Percentiles rank a stretch among this genome's conserved stretches.
These are phyloP conservation scores for Talaromyces sp. DNA, from an alignment of 2,329 filamentous ascomycete genomes.

Conservation along the genomic window DNA sequence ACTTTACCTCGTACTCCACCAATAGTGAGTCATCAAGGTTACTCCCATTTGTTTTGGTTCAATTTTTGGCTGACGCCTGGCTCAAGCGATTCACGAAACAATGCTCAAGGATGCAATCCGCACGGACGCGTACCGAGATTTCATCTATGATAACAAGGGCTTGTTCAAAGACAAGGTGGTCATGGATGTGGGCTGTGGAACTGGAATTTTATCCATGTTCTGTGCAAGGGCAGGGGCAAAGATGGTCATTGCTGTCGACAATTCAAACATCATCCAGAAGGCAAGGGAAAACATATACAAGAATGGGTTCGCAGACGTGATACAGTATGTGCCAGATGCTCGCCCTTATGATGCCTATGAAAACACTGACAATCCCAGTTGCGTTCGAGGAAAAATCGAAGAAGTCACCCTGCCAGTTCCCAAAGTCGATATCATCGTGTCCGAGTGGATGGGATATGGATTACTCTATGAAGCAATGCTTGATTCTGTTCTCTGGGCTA, in stretches of 20 bases:
- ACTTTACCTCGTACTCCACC: constrained; percentile 61
- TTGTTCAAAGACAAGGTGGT: constrained; percentile 64
- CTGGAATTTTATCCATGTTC: constrained; percentile 88
- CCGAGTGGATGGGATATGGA: constrained; percentile 97
- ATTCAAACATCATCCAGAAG: constrained; percentile 82
- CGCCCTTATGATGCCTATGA: constrained; percentile 6
- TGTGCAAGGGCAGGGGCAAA: constrained; percentile 84
- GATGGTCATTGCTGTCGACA: constrained; percentile 85
- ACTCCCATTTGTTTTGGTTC: not conserved
- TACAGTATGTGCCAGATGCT: constrained; percentile 49
- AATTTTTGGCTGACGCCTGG: constrained; percentile 7
- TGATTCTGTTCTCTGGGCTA: constrained; percentile 80
- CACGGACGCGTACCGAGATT: constrained; percentile 86
- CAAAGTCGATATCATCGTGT: constrained; percentile 89
- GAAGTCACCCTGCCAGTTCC: constrained; percentile 73
- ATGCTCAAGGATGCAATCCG: constrained; percentile 90
- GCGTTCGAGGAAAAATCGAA: constrained; percentile 80
- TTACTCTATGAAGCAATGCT: constrained; percentile 95
- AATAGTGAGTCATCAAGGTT: constrained; percentile 51
- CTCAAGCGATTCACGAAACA: constrained; percentile 81
- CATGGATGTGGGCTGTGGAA: constrained; percentile 76
- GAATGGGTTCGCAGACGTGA: constrained; percentile 68
- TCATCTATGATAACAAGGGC: constrained; percentile 45
- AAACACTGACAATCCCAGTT: constrained; percentile 33
- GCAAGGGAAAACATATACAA: constrained; percentile 78